Base-by-base conservation (phyloP, 2,329 filamentous ascomycete species). In the Aspergillus sp. region DNA sequence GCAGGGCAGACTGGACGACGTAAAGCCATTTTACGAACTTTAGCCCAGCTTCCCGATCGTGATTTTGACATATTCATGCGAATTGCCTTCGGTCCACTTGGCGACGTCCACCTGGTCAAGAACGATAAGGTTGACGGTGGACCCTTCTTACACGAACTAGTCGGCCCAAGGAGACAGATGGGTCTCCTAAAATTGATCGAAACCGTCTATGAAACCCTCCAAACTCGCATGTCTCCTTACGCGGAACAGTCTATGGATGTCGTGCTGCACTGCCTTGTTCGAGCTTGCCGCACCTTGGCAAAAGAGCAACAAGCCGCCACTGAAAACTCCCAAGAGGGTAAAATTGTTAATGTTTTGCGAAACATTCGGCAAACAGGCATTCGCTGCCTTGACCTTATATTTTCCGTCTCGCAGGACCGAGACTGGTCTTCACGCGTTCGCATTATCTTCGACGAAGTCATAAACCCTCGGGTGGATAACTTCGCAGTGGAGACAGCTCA, bases 141-240 rank as follows among this genome's bases (percentile, higher is more conserved):
- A 55, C 70, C 80, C 1, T 83, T 92, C 49, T 72, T 79, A 1
- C 75, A 81, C 27, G 84, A 90, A 45, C 61, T 89, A 12, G 76
- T 93, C 24, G 83, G 85, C 15, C 76, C 83, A 11, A 86, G 93
- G 67, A 95, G 93, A 73, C 93, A 97, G 73, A 84, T 95, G 58
- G 95, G 96, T 79, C 86, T 97, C 70, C 78, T 96, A 51, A 96
- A 96, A 70, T 95, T 98, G 91, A 82, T 95, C 50, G 88, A 92
- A 59, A 87, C 93, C 11, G 86, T 98, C 71, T 86, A 98, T 59
- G 89, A 89, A 57, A 91, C 95, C 53, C 83, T 98, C 37, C 91
- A 93, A 53, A 86, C 83, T 5, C 88, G 87, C 54, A 85, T 96
- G 54, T 75, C 81, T 2, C 83, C 86, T 0, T 93, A 90, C 65